phyloP scores from a whole-genome alignment of 257 asterid species.

The Nicotiana paniculata region DNA sequence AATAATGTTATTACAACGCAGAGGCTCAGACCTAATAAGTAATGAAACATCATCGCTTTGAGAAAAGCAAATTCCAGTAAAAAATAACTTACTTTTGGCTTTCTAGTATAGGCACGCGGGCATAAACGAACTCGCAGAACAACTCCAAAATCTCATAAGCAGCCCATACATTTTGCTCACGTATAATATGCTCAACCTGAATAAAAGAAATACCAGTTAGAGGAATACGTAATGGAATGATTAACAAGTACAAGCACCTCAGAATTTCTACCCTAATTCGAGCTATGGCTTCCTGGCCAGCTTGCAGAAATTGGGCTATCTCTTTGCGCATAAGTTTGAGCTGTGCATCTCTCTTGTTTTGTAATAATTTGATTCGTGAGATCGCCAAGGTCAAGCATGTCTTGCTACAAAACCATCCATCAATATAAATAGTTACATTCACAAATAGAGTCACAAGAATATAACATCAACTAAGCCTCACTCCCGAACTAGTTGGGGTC shows the following conservation, averaged over 20 bases:
- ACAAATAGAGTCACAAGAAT: background rate
- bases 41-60: background rate
- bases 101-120: conserved; percentile 83
- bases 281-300: conserved; percentile 90
- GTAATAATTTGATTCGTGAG: conserved; percentile 81
- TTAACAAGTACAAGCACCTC: background rate
- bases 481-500: background rate
- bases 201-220: background rate
- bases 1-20: background rate
- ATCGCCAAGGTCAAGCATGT: conserved; percentile 80
- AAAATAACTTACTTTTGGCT: conserved; percentile 52
- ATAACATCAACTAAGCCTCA: background rate
- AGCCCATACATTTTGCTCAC: conserved; percentile 87
- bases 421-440: background rate
- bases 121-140: conserved; percentile 78
- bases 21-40: background rate
- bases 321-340: conserved; percentile 78
- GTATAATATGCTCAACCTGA: conserved; percentile 90
- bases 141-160: conserved; percentile 76
- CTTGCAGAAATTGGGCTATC: conserved; percentile 79
- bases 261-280: conserved; percentile 59
- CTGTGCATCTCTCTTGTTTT: conserved; percentile 81
- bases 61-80: background rate
- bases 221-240: background rate
- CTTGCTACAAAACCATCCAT: conserved; percentile 52